Conservation (phyloP, 2,329 filamentous ascomycete species). For the Claviceps sp. region DNA sequence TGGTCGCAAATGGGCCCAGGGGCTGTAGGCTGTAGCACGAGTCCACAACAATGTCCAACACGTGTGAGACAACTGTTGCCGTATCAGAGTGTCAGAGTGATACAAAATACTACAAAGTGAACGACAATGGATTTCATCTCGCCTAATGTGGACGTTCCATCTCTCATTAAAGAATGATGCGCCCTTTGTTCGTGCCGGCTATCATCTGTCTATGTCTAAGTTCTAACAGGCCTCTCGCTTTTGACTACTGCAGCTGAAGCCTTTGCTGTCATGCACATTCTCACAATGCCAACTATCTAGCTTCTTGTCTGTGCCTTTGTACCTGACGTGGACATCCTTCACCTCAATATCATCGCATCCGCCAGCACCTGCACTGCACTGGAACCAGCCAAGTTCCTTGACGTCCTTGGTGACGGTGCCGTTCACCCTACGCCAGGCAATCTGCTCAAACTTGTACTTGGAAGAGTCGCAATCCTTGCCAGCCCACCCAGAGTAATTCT, state of each 20-base stretch:
- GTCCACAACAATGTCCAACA: too few species aligned
- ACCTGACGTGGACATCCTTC: slow-evolving; percentile 12
- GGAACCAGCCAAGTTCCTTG: slow-evolving; percentile 14
- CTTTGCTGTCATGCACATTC: slow-evolving; percentile 12
- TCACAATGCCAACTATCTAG: slow-evolving; percentile 15
- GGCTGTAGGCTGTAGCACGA: too few species aligned
- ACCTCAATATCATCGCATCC: slow-evolving; percentile 19
- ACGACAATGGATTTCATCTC: too few species aligned
- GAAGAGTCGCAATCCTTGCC: slow-evolving; percentile 22
- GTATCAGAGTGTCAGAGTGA: too few species aligned
- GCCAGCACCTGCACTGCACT: slow-evolving; percentile 18
- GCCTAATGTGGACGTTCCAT: too few species aligned
- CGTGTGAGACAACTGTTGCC: too few species aligned
- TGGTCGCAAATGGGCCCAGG: too few species aligned
- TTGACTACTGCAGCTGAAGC: slow-evolving; percentile 13
- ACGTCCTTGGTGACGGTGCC: slow-evolving; percentile 17
- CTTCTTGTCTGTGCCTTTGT: slow-evolving; percentile 5
- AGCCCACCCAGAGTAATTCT: slow-evolving; percentile 20
- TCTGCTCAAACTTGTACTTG: slow-evolving; percentile 16
- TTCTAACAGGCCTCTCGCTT: background rate
- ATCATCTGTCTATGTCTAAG: background rate
- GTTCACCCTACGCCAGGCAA: slow-evolving; percentile 15
- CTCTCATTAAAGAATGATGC: background rate
- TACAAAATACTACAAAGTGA: too few species aligned
- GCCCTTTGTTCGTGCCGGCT: background rate